Percentiles rank a stretch among this genome's conserved stretches.
Evolutionary conservation across 805 yeast genomes (phyloP).

Genomic region (Suhomyces sp.): DNA sequence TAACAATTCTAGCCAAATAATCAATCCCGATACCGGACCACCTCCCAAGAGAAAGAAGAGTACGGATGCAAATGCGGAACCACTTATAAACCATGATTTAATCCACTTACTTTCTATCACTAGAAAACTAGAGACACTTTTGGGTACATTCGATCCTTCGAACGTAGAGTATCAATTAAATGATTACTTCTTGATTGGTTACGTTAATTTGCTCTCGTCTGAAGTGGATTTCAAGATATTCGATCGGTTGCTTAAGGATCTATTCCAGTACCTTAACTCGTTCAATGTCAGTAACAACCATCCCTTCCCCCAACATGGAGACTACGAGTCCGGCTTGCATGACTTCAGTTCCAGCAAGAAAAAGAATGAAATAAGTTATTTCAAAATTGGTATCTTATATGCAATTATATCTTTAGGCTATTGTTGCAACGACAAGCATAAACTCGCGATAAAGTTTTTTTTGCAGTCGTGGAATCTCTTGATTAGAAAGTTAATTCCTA

Average conservation of each 20-base stretch:
- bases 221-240: slow-evolving; percentile 16
- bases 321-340: background rate
- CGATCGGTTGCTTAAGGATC: slow-evolving; percentile 18
- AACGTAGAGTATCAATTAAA: slow-evolving; percentile 13
- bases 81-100: slow-evolving; percentile 15
- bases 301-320: slow-evolving; percentile 3
- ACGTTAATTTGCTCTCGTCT: slow-evolving; percentile 17
- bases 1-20: background rate
- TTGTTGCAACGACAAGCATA: slow-evolving; percentile 21
- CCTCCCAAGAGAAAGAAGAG: slow-evolving; percentile 4
- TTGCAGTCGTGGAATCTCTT: slow-evolving; percentile 46
- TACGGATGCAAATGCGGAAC: slow-evolving; percentile 1
- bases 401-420: slow-evolving; percentile 46
- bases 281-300: slow-evolving; percentile 9
- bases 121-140: slow-evolving; percentile 20
- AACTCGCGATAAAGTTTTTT: slow-evolving; percentile 36
- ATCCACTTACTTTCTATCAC: slow-evolving; percentile 29
- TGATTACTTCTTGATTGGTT: slow-evolving; percentile 35
- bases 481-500: slow-evolving; percentile 33
- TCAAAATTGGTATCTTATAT: slow-evolving; percentile 40
- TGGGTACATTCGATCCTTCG: slow-evolving; percentile 12
- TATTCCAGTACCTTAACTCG: slow-evolving; percentile 22
- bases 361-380: slow-evolving; percentile 22
- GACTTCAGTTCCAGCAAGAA: background rate
- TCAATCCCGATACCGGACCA: background rate